A percentile compares a stretch with the other conserved stretches of the same genome.
phyloP scores from a whole-genome alignment of 495 filamentous ascomycete genomes.

The Xylaria scruposa region DNA sequence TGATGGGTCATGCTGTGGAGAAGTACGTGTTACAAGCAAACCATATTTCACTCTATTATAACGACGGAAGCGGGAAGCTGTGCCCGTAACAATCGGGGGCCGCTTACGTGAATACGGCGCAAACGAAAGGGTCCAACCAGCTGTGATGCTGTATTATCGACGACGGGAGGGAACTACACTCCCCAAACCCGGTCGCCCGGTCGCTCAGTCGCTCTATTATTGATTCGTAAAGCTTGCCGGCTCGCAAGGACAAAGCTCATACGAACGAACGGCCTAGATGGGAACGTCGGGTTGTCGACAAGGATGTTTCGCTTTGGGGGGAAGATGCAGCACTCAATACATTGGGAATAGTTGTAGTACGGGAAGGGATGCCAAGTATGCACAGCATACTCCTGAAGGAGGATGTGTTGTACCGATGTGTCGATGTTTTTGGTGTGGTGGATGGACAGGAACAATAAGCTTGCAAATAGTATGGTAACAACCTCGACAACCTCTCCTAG shows the following conservation, averaged over 20 bases:
- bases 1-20: neutral
- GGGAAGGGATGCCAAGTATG: constrained; percentile 9
- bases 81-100: neutral
- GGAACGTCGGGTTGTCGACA: neutral
- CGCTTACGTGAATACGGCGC: neutral
- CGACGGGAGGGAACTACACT: too few species aligned
- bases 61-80: neutral
- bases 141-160: too few species aligned
- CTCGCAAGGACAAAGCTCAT: neutral
- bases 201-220: neutral
- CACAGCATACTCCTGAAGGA: constrained; percentile 19
- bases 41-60: neutral
- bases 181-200: too few species aligned
- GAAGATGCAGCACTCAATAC: constrained; percentile 14
- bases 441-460: constrained; percentile 13
- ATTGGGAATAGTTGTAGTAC: constrained; percentile 13
- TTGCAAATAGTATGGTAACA: neutral
- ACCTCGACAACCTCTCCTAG: neutral
- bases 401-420: neutral
- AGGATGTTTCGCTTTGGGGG: neutral
- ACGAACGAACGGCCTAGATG: constrained; percentile 9
- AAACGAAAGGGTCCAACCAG: constrained; percentile 11
- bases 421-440: neutral
- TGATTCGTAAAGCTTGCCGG: neutral
- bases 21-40: constrained; percentile 9